phyloP scores from a whole-genome alignment of 306 rosid species.

The Dryas drummondii region DNA sequence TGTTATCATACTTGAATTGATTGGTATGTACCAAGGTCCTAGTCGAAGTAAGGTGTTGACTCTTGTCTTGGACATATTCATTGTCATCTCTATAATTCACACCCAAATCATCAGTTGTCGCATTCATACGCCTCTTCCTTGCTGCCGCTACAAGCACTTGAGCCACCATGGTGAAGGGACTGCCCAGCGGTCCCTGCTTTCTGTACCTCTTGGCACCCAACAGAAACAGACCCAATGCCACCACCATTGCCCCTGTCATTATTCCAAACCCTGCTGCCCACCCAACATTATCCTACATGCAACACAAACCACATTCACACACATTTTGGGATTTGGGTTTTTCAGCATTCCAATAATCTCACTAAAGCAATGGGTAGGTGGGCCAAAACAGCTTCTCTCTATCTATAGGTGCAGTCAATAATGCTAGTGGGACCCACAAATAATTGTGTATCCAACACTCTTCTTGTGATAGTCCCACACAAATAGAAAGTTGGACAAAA shows the following conservation, averaged over 20 bases:
- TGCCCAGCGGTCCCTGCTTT: conserved; percentile 47
- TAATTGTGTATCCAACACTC: too few species aligned
- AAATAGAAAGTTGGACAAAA: too few species aligned
- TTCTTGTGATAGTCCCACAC: too few species aligned
- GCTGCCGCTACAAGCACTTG: conserved; percentile 55
- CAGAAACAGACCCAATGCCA: conserved; percentile 51
- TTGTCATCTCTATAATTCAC: background rate
- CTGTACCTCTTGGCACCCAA: conserved; percentile 56
- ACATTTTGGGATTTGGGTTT: too few species aligned
- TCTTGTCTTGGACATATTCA: background rate
- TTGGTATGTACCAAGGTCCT: conserved; percentile 32
- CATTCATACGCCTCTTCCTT: conserved; percentile 18
- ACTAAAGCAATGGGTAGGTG: too few species aligned
- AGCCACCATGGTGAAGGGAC: conserved; percentile 63
- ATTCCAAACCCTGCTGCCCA: conserved; percentile 69
- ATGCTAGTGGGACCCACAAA: too few species aligned
- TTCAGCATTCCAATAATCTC: too few species aligned
- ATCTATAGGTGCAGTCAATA: too few species aligned
- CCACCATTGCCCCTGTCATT: conserved; percentile 47
- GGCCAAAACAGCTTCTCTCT: too few species aligned
- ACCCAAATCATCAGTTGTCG: background rate
- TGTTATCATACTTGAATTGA: conserved; percentile 43
- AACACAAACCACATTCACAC: background rate
- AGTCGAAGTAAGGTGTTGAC: background rate
- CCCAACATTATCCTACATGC: conserved; percentile 72